A percentile compares a stretch with the other conserved stretches of the same genome.
Evolutionary conservation across 2,329 filamentous ascomycete species (phyloP).

Genomic region (Aspergillus piperis): DNA sequence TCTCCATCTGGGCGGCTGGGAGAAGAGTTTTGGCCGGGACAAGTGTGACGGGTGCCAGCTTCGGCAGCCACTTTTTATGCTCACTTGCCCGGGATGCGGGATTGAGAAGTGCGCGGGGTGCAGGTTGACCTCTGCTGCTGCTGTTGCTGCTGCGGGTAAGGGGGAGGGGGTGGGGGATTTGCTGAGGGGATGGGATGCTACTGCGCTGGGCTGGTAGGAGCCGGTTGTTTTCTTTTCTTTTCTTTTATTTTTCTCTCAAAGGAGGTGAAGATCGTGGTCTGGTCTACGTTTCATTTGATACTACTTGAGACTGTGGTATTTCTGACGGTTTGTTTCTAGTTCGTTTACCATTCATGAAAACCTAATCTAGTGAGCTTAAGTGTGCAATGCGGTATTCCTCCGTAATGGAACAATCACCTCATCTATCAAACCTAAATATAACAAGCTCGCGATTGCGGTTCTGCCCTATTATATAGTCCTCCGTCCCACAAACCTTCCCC

Average conservation of each 20-base stretch:
- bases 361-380: too few species aligned
- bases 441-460: constrained; percentile 55
- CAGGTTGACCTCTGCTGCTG: constrained; percentile 23
- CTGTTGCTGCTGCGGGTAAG: neutral
- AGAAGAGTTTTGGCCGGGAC: constrained; percentile 21
- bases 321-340: too few species aligned
- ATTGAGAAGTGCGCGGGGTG: constrained; percentile 33
- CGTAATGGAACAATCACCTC: neutral
- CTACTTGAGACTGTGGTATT: too few species aligned
- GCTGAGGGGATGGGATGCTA: too few species aligned
- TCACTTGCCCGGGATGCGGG: constrained; percentile 33
- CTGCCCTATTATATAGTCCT: constrained; percentile 64
- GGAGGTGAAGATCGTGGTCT: too few species aligned
- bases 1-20: constrained; percentile 32
- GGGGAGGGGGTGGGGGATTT: too few species aligned
- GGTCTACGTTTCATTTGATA: too few species aligned
- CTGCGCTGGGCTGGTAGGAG: too few species aligned
- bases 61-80: constrained; percentile 31
- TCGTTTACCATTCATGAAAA: too few species aligned
- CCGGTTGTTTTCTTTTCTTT: too few species aligned
- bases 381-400: too few species aligned
- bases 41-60: constrained; percentile 31
- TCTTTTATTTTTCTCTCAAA: too few species aligned
- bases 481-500: constrained; percentile 60
- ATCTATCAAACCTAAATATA: constrained; percentile 53